Conservation (phyloP, 495 filamentous ascomycete species). For the Durotheca rogersii region DNA sequence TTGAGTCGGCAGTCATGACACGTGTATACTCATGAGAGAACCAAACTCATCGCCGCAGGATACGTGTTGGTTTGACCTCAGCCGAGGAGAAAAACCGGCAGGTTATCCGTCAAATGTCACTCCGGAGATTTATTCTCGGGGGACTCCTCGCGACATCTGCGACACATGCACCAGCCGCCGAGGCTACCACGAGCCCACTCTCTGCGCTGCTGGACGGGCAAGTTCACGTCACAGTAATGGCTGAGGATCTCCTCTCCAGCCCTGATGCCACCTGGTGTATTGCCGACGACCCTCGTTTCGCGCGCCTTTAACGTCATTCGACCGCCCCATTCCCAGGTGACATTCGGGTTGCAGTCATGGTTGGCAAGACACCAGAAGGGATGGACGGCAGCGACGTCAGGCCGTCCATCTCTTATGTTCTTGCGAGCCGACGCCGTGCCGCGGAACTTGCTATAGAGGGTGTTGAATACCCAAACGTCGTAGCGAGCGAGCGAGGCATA, state of each 20-base stretch:
- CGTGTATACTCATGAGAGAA: conserved; percentile 30
- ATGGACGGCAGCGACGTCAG: conserved; percentile 71
- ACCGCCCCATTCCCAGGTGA: conserved; percentile 90
- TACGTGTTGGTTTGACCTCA: conserved; percentile 9
- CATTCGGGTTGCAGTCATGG: conserved; percentile 92
- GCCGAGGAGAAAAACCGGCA: conserved; percentile 2
- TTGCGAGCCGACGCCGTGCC: conserved; percentile 86
- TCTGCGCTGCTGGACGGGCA: conserved; percentile 74
- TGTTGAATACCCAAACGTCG: conserved; percentile 93
- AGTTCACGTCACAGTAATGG: conserved; percentile 88
- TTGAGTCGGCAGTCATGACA: conserved; percentile 27
- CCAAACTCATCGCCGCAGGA: conserved; percentile 16
- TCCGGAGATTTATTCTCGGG: conserved; percentile 23
- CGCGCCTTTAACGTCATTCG: conserved; percentile 67
- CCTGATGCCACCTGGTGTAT: conserved; percentile 57
- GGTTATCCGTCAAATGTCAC: conserved; percentile 4
- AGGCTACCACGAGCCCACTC: conserved; percentile 86
- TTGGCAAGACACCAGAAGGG: conserved; percentile 70
- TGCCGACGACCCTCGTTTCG: conserved; percentile 43
- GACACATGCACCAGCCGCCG: conserved; percentile 81
- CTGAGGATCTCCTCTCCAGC: conserved; percentile 83
- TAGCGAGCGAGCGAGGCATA: conserved; percentile 64
- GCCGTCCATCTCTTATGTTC: conserved; percentile 67
- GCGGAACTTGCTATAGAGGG: conserved; percentile 88
- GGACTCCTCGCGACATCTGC: conserved; percentile 64